phyloP scores from a whole-genome alignment of 495 filamentous ascomycete genomes.

The Bryoglossum gracile region DNA sequence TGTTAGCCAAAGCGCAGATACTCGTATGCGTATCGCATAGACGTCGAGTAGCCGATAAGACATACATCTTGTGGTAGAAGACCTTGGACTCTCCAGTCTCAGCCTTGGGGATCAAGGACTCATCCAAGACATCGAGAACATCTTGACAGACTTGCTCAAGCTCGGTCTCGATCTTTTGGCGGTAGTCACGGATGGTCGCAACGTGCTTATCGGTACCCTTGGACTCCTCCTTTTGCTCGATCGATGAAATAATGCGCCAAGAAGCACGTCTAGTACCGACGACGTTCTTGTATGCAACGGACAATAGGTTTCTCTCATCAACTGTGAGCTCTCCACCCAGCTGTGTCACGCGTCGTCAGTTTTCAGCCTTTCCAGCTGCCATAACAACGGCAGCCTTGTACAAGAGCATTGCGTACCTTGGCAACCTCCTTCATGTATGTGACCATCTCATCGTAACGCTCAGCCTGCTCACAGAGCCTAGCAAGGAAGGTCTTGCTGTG shows the following conservation, averaged over 20 bases:
- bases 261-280: constrained; percentile 97
- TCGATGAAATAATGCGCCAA: constrained; percentile 99
- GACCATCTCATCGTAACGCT: constrained; percentile 99
- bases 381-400: constrained; percentile 2
- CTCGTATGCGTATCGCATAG: neutral
- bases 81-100: constrained; percentile 99
- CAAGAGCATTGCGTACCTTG: constrained; percentile 56
- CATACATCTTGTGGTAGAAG: constrained; percentile 99
- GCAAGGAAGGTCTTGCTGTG: constrained; percentile 99
- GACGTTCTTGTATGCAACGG: constrained; percentile 99
- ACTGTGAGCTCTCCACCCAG: constrained; percentile 93
- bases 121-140: constrained; percentile 92
- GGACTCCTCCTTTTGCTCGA: constrained; percentile 99
- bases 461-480: constrained; percentile 99
- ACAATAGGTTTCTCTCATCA: constrained; percentile 98
- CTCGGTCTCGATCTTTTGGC: constrained; percentile 97
- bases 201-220: constrained; percentile 99
- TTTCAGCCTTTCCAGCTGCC: neutral
- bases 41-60: constrained; percentile 19
- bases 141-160: constrained; percentile 98
- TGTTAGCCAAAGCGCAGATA: constrained; percentile 12
- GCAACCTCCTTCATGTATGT: constrained; percentile 99
- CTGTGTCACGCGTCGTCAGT: constrained; percentile 34
- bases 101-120: constrained; percentile 94
- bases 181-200: constrained; percentile 91